Evolutionary conservation across 495 filamentous ascomycete species (phyloP).

Genomic region (Penicillium angulare): DNA sequence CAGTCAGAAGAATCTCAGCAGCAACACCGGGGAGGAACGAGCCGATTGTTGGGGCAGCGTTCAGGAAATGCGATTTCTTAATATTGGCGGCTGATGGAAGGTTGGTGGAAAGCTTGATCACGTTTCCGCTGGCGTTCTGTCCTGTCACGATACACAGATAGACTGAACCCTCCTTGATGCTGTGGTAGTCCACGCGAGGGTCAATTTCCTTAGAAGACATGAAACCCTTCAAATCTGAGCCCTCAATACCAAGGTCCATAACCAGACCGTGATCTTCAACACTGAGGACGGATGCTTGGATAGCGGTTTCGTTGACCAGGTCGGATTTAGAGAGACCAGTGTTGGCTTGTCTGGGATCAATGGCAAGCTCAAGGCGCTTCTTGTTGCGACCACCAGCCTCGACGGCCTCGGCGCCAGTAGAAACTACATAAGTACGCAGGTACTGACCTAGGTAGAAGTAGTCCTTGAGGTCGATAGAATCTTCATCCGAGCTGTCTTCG

Average conservation of each 20-base stretch:
- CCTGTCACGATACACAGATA: conserved; percentile 80
- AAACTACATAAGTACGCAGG: conserved; percentile 78
- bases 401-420: conserved; percentile 53
- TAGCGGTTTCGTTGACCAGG: conserved; percentile 64
- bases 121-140: conserved; percentile 71
- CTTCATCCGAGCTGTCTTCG: conserved; percentile 53
- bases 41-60: conserved; percentile 78
- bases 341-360: conserved; percentile 76
- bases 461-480: conserved; percentile 62
- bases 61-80: conserved; percentile 67
- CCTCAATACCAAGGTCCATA: conserved; percentile 83
- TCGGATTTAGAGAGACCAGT: conserved; percentile 66
- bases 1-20: conserved; percentile 80
- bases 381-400: conserved; percentile 66
- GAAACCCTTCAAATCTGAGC: conserved; percentile 70
- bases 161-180: conserved; percentile 75
- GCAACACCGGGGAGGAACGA: conserved; percentile 87
- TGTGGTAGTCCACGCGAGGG: conserved; percentile 52
- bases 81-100: conserved; percentile 62
- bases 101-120: conserved; percentile 82
- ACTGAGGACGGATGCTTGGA: conserved; percentile 86
- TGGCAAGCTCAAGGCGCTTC: conserved; percentile 78
- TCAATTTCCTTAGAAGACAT: conserved; percentile 84
- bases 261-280: conserved; percentile 93
- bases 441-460: conserved; percentile 87